Evolutionary conservation across 768 basidiomycete species (phyloP), one percentile per base, ranked within the genome.

Genomic region (Tubosaeta brunneosetosa): DNA sequence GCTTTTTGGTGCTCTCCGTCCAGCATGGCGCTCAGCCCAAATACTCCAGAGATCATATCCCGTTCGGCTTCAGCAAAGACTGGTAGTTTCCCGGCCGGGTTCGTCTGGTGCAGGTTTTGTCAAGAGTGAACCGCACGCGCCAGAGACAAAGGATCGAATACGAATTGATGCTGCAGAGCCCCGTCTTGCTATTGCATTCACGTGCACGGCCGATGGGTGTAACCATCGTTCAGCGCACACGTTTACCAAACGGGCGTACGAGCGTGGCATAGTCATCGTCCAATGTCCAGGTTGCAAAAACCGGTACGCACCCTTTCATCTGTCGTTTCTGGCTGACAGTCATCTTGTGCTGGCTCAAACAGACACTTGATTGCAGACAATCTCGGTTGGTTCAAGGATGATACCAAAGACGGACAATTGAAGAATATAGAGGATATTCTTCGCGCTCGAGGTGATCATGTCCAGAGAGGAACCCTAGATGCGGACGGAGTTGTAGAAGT

Each of bases 201-300:
- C 93, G 4, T 95, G 93, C 68, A 90, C 90, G 1, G 93, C 83
- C 5, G 61, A 75, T 6, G 75, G 75, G 2, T 97, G 94, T 61
- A 77, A 77, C 10, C 79, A 80, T 55, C 85, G 95, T 3, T 94
- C 91, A 9, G 85, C 90, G 6, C 94, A 97, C 61, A 79, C 88
- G 55, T 97, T 98, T 67, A 80, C 90, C 6, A 86, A 83, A 65
- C 79, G 83, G 42, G 81, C 91, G 17, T 99, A 99, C 69, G 80
- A 88, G 65, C 80, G 77, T 42, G 95, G 95, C 0, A 84, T 97
- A 47, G 94, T 98, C 3, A 74, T 99, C 26, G 81, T 97, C 1
- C 81, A 94, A 65, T 99, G 95, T 72, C 94, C 94, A 2, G 80
- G 80, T 13, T 99, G 95, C 67, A 83, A 88, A 61, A 91, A 89